phyloP scores from a whole-genome alignment of 2,329 filamentous ascomycete genomes.

The Diaporthe sp. region DNA sequence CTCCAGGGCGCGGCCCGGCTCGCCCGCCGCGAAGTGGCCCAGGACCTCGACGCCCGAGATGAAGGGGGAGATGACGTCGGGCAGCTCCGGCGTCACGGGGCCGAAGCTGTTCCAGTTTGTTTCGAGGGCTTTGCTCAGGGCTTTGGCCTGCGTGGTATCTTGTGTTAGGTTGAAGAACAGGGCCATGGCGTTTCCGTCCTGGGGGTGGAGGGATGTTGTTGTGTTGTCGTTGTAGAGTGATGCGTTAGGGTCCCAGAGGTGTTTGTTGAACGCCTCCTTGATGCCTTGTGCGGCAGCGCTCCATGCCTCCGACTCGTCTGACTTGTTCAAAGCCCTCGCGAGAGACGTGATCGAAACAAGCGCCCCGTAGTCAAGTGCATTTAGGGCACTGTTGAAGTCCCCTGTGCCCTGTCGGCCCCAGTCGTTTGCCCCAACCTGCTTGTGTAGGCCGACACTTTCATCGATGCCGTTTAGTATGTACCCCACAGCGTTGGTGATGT shows the following conservation, averaged over 20 bases:
- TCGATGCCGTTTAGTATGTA: slow-evolving; percentile 58
- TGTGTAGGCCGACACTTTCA: slow-evolving; percentile 51
- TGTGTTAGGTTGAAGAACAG: slow-evolving; percentile 36
- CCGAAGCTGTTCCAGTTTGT: slow-evolving; percentile 35
- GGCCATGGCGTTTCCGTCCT: slow-evolving; percentile 39
- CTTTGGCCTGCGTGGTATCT: background rate
- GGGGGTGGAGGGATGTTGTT: slow-evolving; percentile 53
- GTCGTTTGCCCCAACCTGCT: slow-evolving; percentile 41
- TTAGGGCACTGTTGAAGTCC: slow-evolving; percentile 58
- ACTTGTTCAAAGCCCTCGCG: slow-evolving; percentile 58
- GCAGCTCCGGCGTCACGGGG: slow-evolving; percentile 36
- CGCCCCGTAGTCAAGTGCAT: slow-evolving; percentile 66
- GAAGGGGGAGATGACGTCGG: slow-evolving; percentile 37
- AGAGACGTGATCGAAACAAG: slow-evolving; percentile 63
- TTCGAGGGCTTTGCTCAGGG: slow-evolving; percentile 30
- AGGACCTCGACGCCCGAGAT: slow-evolving; percentile 37
- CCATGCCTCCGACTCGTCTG: slow-evolving; percentile 48
- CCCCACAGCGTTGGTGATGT: background rate
- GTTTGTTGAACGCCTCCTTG: slow-evolving; percentile 58
- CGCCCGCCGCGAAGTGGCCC: slow-evolving; percentile 33
- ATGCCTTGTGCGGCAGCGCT: slow-evolving; percentile 44
- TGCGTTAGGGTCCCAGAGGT: slow-evolving; percentile 60
- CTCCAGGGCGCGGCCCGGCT: slow-evolving; percentile 32
- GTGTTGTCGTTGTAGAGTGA: slow-evolving; percentile 66
- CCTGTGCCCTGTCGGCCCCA: slow-evolving; percentile 37